Conservation (phyloP, 345 rosid species). For the Populus davidiana region DNA sequence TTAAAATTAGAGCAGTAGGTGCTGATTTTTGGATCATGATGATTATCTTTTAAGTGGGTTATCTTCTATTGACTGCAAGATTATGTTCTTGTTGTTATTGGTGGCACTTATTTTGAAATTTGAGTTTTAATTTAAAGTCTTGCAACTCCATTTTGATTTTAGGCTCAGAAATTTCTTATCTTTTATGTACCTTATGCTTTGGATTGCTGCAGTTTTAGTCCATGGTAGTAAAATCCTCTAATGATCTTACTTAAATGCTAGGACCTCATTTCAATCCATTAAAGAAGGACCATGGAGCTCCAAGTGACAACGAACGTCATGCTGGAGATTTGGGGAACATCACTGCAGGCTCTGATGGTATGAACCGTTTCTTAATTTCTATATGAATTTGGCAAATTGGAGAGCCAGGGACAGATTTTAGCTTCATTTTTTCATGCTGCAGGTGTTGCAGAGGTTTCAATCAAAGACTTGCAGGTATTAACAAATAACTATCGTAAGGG, state of each 20-base stretch:
- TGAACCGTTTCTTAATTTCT: slow-evolving; percentile 1
- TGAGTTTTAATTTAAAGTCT: neutral
- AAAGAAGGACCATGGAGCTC: slow-evolving; percentile 77
- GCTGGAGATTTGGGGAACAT: slow-evolving; percentile 97
- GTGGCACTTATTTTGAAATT: neutral
- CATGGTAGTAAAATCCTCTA: neutral
- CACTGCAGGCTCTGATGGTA: slow-evolving; percentile 74
- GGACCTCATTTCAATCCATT: slow-evolving; percentile 97
- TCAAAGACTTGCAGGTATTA: slow-evolving; percentile 58
- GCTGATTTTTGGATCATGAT: neutral
- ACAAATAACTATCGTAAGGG: neutral
- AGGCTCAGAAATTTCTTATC: neutral
- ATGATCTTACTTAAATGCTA: slow-evolving; percentile 14
- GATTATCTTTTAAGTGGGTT: neutral
- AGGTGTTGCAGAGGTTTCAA: slow-evolving; percentile 87
- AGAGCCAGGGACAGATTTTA: neutral
- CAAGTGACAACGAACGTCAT: slow-evolving; percentile 67
- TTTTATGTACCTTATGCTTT: neutral
- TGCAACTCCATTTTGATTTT: neutral
- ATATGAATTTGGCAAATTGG: neutral
- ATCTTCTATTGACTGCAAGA: neutral
- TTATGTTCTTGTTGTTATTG: neutral
- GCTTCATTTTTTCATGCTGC: slow-evolving; percentile 25
- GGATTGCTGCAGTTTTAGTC: neutral
- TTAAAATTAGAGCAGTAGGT: neutral